Base-by-base conservation (phyloP, 1,139 yeast species). In the Yamadazyma triangularis region DNA sequence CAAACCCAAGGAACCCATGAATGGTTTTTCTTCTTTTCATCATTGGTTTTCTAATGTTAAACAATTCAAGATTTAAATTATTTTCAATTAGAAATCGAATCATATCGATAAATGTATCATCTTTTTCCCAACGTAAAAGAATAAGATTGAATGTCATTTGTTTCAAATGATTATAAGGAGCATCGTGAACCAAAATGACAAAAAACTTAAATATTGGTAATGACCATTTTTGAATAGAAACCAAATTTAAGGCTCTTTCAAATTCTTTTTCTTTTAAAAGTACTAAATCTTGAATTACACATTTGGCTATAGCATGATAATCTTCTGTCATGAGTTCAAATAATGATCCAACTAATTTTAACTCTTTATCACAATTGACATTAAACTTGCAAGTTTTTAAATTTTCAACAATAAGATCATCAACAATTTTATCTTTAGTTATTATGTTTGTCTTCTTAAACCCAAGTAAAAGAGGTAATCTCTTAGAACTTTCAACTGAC, bases 271-370 rank as follows among this genome's bases (percentile, higher is more conserved):
- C 41, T 22, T 55, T 53, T 13, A 27, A 51, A 33, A 24, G 56
- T 34, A 65, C 68, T 13, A 65, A 45, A 12, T 57, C 48, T 39
- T 64, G 71, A 11, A 66, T 50, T 3, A 64, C 40, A 25, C 42
- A 50, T 33, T 64, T 66, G 7, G 59, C 61, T 30, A 62, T 51
- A 0, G 40, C 29, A 23, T 51, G 58, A 34, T 47, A 64, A 16
- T 51, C 54, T 4, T 30, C 30, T 4, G 45, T 36, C 5, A 55
- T 33, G 4, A 35, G 26, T 25, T 44, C 48, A 30, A 64, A 62
- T 8, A 64, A 42, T 7, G 39, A 35, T 2, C 66, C 59, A 24
- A 50, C 49, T 4, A 50, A 30, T 3, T 36, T 31, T 26, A 64
- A 41, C 23, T 62, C 67, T 2, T 34, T 26, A 4, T 40, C 35